Percentiles rank a stretch among this genome's conserved stretches.
Evolutionary conservation across 352 stramenopile genomes (phyloP).

Genomic region (Saprolegnia parasitica): DNA sequence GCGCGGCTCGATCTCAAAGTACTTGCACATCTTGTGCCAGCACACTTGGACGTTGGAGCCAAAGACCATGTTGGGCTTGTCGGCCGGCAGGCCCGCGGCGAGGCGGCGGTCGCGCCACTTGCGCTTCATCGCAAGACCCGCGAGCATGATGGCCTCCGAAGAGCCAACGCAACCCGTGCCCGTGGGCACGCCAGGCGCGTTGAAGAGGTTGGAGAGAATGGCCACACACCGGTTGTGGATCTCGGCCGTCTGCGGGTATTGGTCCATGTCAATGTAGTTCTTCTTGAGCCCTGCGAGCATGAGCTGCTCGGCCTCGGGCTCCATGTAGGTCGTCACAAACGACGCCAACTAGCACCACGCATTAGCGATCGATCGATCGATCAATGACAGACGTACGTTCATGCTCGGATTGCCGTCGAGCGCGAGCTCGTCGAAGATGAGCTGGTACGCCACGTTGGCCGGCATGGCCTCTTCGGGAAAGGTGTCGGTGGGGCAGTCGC

Average conservation of each 20-base stretch:
- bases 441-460: slow-evolving; percentile 74
- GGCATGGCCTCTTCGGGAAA: slow-evolving; percentile 66
- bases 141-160: slow-evolving; percentile 90
- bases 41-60: slow-evolving; percentile 87
- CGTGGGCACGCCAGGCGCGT: slow-evolving; percentile 60
- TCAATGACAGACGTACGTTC: slow-evolving; percentile 48
- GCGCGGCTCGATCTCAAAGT: slow-evolving; percentile 91
- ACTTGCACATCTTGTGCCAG: slow-evolving; percentile 94
- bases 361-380: neutral
- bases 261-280: slow-evolving; percentile 91
- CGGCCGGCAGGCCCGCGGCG: slow-evolving; percentile 62
- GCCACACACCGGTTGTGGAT: slow-evolving; percentile 92
- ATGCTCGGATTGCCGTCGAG: slow-evolving; percentile 88
- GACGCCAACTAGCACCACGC: slow-evolving; percentile 52
- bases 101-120: slow-evolving; percentile 84
- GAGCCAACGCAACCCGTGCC: slow-evolving; percentile 89
- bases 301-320: slow-evolving; percentile 85
- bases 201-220: slow-evolving; percentile 89
- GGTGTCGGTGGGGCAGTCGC: slow-evolving; percentile 48
- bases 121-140: slow-evolving; percentile 88
- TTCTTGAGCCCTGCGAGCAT: slow-evolving; percentile 84
- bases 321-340: slow-evolving; percentile 92
- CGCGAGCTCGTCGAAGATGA: slow-evolving; percentile 87
- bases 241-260: slow-evolving; percentile 90
- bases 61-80: slow-evolving; percentile 91